Evolutionary conservation across 2,329 filamentous ascomycete genomes (phyloP), one percentile per base, ranked within the genome.

Genomic region (Truncatella angustata): DNA sequence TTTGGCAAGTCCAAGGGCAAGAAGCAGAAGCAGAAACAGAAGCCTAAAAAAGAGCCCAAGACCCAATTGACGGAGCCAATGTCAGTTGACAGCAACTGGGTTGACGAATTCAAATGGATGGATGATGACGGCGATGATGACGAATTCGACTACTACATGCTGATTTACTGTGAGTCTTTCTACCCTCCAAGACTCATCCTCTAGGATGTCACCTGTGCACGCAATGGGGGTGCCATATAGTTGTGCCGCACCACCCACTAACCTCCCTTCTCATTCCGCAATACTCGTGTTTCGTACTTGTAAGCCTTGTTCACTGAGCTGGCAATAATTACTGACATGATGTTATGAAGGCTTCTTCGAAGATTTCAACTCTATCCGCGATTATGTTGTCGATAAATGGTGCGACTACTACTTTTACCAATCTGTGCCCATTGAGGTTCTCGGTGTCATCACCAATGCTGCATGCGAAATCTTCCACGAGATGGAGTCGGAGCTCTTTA

Each of bases 321-420:
- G n/a, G n/a, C 32, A 35, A 10, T 35, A 9, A n/a, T n/a, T 35
- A 35, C n/a, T 9, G 10, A 35, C 10, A 35, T 35, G 32, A 35
- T 35, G 32, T 53, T 70, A 20, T 67, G n/a, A 68, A 44, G 69
- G 65, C 54, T 66, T 68, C 51, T 69, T 69, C 51, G 63, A 64
- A 14, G 67, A 69, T 51, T 68, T 65, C 55, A 68, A 66, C 49
- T 32, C 44, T 30, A 62, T 68, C 48, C 59, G 64, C 16, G 60
- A 62, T 32, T 61, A 66, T 46, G 50, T 69, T 5, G 47, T 53
- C 5, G 66, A 69, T 40, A 56, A 60, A 11, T 69, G 66, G 65
- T 63, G 61, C 49, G 66, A 69, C 40, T 69, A 67, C 54, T 64
- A 46, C 47, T 67, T 57, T 32, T 60, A 58, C 42, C 54, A 57